Percentiles rank a stretch among this genome's conserved stretches.
Conservation (phyloP, 2,329 filamentous ascomycete genomes). For the Zymoseptoria passerinii region DNA sequence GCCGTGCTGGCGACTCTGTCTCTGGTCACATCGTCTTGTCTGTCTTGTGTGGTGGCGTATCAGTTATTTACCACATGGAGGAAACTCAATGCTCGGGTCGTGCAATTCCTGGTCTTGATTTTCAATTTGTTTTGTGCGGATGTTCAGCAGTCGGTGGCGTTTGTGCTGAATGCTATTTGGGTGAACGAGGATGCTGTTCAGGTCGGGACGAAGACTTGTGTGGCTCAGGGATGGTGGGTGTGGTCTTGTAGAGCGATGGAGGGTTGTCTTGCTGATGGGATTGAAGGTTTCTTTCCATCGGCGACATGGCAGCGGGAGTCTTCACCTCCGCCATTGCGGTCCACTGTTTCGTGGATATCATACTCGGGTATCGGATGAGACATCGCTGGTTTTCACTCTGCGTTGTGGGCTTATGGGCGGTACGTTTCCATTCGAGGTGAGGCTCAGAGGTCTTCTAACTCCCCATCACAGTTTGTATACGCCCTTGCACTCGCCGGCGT, state of each 20-base stretch:
- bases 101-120: constrained; percentile 60
- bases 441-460: not conserved
- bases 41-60: constrained; percentile 40
- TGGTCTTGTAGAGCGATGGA: not conserved
- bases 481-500: constrained; percentile 46
- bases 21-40: constrained; percentile 35
- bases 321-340: constrained; percentile 58
- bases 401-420: constrained; percentile 45
- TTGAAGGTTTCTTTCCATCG: constrained; percentile 50
- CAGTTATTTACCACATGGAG: constrained; percentile 37
- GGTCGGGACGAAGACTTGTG: constrained; percentile 47
- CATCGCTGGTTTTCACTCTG: constrained; percentile 42
- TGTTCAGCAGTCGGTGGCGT: constrained; percentile 56
- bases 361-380: constrained; percentile 46
- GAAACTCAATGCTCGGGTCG: constrained; percentile 34
- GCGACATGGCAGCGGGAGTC: constrained; percentile 56
- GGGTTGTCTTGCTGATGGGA: not conserved
- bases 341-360: constrained; percentile 56
- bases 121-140: constrained; percentile 61
- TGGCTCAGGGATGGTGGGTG: constrained; percentile 51
- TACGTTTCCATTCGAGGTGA: not conserved
- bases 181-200: constrained; percentile 45
- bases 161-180: constrained; percentile 54
- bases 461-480: constrained; percentile 43
- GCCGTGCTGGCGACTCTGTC: constrained; percentile 41